Evolutionary conservation across 2,329 filamentous ascomycete genomes (phyloP), one percentile per base, ranked within the genome.

Genomic region (Colletotrichum viniferum): DNA sequence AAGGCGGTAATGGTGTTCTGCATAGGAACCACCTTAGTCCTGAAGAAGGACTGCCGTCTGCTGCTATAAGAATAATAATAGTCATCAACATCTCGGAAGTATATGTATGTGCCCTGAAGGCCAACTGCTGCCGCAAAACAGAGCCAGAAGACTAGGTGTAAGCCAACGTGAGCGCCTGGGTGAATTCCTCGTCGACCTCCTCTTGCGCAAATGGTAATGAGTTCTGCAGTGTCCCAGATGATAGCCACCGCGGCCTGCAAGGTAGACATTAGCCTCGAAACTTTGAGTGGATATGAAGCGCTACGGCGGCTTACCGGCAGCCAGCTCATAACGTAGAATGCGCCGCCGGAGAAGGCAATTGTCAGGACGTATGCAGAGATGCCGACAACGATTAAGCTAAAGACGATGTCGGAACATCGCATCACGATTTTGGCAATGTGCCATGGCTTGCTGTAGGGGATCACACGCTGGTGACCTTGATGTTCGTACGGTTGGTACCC

Each of bases 131-230:
- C 32, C 48, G 79, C 61, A n/a, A 81, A 79, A 26, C 79, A 72
- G 8, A 88, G 77, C 83, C 85, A 87, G 70, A 88, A 80, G 75
- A 88, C 65, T 4, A 88, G 84, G 36, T 84, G 85, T 16, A 86
- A 55, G 68, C 79, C 85, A 38, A 88, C 84, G 62, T 88, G 86
- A 9, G 83, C 84, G 30, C 85, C 87, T 1, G 87, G 86, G 68
- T 86, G 85, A 24, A 88, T 85, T 48, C 85, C 84, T 5, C 77
- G 77, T 28, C 81, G 79, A 64, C 78, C 81, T 8, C 80, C 82
- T 48, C 84, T 84, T 18, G 80, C 71, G 43, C 77, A 80, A 21
- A 85, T 81, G 30, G 81, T 84, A 70, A 87, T 78, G 63, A 87
- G 77, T 60, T 88, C 87, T 34, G 83, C 78, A 1, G 81, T 43